phyloP scores from a whole-genome alignment of 2,329 filamentous ascomycete genomes.

The Exophiala sp. region DNA sequence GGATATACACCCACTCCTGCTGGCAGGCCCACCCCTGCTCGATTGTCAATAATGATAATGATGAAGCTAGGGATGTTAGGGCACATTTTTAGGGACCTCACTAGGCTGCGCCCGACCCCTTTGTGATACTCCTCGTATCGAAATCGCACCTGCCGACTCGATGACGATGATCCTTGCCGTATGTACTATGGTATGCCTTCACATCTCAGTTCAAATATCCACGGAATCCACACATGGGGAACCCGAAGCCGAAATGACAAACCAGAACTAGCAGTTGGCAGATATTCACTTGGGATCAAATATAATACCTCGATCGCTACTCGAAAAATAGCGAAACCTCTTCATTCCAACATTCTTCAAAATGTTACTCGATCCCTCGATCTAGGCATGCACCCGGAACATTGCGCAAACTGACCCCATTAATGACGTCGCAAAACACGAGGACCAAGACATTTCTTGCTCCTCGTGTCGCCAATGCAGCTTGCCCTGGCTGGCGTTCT shows the following conservation, averaged over 20 bases:
- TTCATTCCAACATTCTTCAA: too few relatives aligned
- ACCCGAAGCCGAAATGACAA: not conserved
- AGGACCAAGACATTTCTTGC: slow-evolving; percentile 7
- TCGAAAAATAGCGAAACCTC: too few relatives aligned
- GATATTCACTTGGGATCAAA: too few relatives aligned
- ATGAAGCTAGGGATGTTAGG: too few relatives aligned
- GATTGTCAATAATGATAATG: not conserved
- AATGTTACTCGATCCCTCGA: not conserved
- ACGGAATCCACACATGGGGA: not conserved
- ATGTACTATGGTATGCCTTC: not conserved
- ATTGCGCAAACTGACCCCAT: not conserved
- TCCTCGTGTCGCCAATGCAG: slow-evolving; percentile 2
- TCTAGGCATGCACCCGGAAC: not conserved
- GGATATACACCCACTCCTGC: too few relatives aligned
- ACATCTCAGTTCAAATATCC: not conserved
- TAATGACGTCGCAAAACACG: slow-evolving; percentile 13
- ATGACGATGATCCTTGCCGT: slow-evolving; percentile 2
- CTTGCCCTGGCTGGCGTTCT: slow-evolving; percentile 1
- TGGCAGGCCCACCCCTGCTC: not conserved
- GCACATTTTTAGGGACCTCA: not conserved
- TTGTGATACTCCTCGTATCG: not conserved
- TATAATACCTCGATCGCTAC: too few relatives aligned
- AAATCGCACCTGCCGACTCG: not conserved
- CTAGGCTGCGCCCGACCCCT: slow-evolving; percentile 7
- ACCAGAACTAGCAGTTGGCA: too few relatives aligned